Conservation (phyloP, 306 rosid genomes). For the Morella rubra region DNA sequence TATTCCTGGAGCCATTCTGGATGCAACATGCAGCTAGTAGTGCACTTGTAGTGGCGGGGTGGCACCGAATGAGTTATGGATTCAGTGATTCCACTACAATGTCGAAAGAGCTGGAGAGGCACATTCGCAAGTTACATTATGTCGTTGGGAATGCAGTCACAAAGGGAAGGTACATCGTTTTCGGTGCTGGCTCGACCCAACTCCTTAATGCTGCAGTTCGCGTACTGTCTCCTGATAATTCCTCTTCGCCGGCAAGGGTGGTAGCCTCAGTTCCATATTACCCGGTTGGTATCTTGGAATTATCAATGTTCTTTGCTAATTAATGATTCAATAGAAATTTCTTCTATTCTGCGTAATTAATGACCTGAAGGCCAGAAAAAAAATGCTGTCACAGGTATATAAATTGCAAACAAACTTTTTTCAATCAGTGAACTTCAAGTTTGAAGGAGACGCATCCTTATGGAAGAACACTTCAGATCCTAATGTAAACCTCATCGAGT, state of each 20-base stretch:
- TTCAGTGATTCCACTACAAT: conserved; percentile 7
- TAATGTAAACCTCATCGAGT: conserved; percentile 33
- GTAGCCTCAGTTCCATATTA: conserved; percentile 19
- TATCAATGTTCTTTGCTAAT: too few relatives aligned
- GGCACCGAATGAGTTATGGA: conserved; percentile 45
- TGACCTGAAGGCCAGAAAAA: background rate
- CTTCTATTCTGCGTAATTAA: too few relatives aligned
- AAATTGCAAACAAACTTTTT: conserved; percentile 39
- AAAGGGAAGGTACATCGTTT: conserved; percentile 23
- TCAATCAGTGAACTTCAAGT: conserved; percentile 28
- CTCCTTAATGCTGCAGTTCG: conserved; percentile 33
- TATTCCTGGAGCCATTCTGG: conserved; percentile 48
- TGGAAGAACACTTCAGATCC: conserved; percentile 31
- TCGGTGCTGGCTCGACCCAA: conserved; percentile 39
- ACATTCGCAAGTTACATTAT: conserved; percentile 24
- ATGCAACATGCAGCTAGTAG: conserved; percentile 28
- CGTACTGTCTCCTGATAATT: conserved; percentile 17
- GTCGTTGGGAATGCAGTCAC: conserved; percentile 38
- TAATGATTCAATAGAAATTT: too few relatives aligned
- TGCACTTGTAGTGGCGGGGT: conserved; percentile 38
- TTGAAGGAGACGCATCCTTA: conserved; percentile 41
- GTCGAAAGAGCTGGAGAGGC: conserved; percentile 23
- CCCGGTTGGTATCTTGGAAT: conserved; percentile 4
- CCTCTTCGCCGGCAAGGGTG: conserved; percentile 7
- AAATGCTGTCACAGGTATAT: conserved; percentile 27